These are phyloP conservation scores for Isoetes engelmannii DNA, from an alignment of 83 land plant genomes.

Conservation along the genomic window DNA sequence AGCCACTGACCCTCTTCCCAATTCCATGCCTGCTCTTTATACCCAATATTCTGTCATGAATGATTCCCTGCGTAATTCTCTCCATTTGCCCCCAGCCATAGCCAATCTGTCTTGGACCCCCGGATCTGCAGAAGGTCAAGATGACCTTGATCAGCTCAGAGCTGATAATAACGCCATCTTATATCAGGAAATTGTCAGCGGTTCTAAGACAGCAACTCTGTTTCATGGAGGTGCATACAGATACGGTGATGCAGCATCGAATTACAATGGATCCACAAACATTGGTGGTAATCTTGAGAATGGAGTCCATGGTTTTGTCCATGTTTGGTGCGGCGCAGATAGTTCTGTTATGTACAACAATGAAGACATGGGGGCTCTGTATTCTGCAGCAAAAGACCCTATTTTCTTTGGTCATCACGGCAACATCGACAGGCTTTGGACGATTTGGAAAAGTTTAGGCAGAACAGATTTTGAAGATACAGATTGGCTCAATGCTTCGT, in stretches of 20 bases:
- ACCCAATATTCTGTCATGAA: too few relatives aligned
- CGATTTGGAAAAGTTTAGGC: neutral
- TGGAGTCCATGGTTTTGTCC: neutral
- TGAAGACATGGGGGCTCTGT: neutral
- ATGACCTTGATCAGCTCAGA: neutral
- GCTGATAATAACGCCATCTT: neutral
- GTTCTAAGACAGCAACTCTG: neutral
- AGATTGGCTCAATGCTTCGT: neutral
- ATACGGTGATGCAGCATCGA: neutral
- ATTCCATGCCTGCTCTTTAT: too few relatives aligned
- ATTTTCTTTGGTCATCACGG: conserved; percentile 5
- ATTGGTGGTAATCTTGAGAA: neutral
- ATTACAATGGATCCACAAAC: too few relatives aligned
- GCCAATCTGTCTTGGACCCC: too few relatives aligned
- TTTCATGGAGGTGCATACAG: neutral
- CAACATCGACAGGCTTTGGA: neutral
- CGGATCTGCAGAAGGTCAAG: too few relatives aligned
- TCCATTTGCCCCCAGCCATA: too few relatives aligned
- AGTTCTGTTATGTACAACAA: conserved; percentile 17
- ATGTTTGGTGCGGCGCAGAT: neutral
- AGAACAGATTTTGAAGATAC: neutral
- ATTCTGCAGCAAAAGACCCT: neutral
- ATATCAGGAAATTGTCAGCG: neutral
- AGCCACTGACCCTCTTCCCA: neutral
- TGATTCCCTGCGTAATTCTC: too few relatives aligned